A percentile compares a stretch with the other conserved stretches of the same genome.
Evolutionary conservation across 2,329 filamentous ascomycete species (phyloP).

Genomic region (Bipolaris gigantea): DNA sequence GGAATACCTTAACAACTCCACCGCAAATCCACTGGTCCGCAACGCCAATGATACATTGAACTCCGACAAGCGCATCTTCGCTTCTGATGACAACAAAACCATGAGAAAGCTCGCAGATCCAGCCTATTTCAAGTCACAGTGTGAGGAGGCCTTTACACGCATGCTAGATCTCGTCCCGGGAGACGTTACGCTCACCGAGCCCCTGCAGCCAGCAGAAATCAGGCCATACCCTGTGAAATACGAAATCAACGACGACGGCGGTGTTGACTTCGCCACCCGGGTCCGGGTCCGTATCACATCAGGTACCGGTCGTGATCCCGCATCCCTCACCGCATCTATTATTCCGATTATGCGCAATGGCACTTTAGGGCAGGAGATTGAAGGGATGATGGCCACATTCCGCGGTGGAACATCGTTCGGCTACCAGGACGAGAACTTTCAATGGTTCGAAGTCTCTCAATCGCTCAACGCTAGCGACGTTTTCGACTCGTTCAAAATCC

Average conservation of each 20-base stretch:
- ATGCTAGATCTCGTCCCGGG: slow-evolving; percentile 29
- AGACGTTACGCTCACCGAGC: slow-evolving; percentile 22
- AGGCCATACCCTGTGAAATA: slow-evolving; percentile 24
- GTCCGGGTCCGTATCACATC: slow-evolving; percentile 21
- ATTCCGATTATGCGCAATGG: slow-evolving; percentile 5
- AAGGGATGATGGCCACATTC: neutral
- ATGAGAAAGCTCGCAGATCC: slow-evolving; percentile 32
- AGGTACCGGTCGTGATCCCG: slow-evolving; percentile 7
- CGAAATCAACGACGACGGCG: slow-evolving; percentile 11
- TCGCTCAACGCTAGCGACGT: slow-evolving; percentile 1
- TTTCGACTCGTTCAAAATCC: slow-evolving; percentile 11
- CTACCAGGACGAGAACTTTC: slow-evolving; percentile 7
- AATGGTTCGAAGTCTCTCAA: slow-evolving; percentile 12
- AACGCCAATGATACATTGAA: slow-evolving; percentile 33
- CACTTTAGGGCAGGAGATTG: neutral
- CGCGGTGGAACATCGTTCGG: slow-evolving; percentile 3
- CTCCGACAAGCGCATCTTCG: slow-evolving; percentile 40
- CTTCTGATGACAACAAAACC: slow-evolving; percentile 35
- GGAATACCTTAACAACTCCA: slow-evolving; percentile 38
- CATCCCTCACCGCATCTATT: slow-evolving; percentile 4
- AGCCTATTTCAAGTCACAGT: slow-evolving; percentile 22
- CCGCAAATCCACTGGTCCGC: slow-evolving; percentile 31
- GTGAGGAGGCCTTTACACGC: slow-evolving; percentile 20
- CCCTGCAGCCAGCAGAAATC: slow-evolving; percentile 19
- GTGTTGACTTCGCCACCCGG: slow-evolving; percentile 19